Evolutionary conservation across 192 early-diverging fungal genomes (phyloP).

Genomic region (Kickxella alabastrina): DNA sequence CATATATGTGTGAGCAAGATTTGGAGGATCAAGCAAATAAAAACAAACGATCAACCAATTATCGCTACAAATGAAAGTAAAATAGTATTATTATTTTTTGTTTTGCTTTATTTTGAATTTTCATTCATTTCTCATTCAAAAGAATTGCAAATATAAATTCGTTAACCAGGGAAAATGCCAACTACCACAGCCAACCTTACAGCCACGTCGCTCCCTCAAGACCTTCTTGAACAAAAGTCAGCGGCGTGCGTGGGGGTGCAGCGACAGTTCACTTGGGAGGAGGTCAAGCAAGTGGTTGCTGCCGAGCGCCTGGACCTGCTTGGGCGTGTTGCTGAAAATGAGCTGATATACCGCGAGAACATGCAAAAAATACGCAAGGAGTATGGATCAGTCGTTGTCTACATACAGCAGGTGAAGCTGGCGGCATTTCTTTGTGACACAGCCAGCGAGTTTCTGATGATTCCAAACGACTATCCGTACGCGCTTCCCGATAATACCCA

Average conservation of each 20-base stretch:
- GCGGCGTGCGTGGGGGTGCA: slow-evolving; percentile 8
- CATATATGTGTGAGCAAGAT: too few species aligned
- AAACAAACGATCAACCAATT: background rate
- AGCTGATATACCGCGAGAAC: slow-evolving; percentile 23
- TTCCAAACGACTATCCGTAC: slow-evolving; percentile 53
- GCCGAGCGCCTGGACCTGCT: slow-evolving; percentile 36
- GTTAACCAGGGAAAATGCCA: background rate
- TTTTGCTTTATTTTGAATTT: background rate
- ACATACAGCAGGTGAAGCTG: slow-evolving; percentile 32
- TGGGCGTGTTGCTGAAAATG: slow-evolving; percentile 22
- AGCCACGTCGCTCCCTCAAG: slow-evolving; percentile 4
- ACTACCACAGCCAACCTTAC: too few species aligned
- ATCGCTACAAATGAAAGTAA: background rate
- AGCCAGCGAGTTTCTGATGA: slow-evolving; percentile 19
- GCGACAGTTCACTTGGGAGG: slow-evolving; percentile 31
- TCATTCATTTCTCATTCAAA: background rate
- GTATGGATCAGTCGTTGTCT: slow-evolving; percentile 29
- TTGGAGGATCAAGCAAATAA: background rate
- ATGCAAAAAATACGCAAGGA: slow-evolving; percentile 25
- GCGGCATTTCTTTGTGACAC: slow-evolving; percentile 26
- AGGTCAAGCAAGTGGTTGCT: slow-evolving; percentile 31
- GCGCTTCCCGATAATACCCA: slow-evolving; percentile 18
- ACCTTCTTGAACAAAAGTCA: slow-evolving; percentile 18
- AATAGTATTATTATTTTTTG: background rate
- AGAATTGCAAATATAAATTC: background rate